Conservation (phyloP, 2,329 filamentous ascomycete species). For the Penicillium sp. region DNA sequence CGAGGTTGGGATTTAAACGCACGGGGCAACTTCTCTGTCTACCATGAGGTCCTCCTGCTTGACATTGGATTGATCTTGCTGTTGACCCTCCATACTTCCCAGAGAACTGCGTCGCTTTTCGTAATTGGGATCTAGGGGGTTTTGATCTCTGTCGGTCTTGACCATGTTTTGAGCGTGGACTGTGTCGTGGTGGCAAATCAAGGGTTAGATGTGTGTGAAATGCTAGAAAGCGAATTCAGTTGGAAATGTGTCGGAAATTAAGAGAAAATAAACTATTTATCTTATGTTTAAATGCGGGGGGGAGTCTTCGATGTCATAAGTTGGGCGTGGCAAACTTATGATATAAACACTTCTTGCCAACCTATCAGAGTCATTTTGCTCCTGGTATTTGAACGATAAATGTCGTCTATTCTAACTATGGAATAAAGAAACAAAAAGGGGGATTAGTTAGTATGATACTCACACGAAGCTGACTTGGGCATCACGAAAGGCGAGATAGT, state of each 20-base stretch:
- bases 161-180: conserved; percentile 14
- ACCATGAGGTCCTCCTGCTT: conserved; percentile 13
- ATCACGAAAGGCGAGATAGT: background rate
- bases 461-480: background rate
- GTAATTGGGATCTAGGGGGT: conserved; percentile 21
- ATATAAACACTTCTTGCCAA: conserved; percentile 15
- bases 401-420: background rate
- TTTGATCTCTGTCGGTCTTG: conserved; percentile 14
- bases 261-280: background rate
- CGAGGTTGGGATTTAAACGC: background rate
- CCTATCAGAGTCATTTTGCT: background rate
- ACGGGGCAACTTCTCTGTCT: conserved; percentile 23
- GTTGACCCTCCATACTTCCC: background rate
- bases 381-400: background rate
- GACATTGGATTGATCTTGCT: background rate
- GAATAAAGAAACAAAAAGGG: background rate
- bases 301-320: conserved; percentile 10
- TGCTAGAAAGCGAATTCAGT: background rate
- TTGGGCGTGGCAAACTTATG: conserved; percentile 17
- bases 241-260: background rate
- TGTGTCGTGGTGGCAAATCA: background rate
- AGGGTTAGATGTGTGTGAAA: background rate
- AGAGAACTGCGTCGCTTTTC: conserved; percentile 15
- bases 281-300: conserved; percentile 14
- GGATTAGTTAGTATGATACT: too few relatives aligned